Conservation (phyloP, 2,329 filamentous ascomycete genomes). For the Talaromyces piceae region DNA sequence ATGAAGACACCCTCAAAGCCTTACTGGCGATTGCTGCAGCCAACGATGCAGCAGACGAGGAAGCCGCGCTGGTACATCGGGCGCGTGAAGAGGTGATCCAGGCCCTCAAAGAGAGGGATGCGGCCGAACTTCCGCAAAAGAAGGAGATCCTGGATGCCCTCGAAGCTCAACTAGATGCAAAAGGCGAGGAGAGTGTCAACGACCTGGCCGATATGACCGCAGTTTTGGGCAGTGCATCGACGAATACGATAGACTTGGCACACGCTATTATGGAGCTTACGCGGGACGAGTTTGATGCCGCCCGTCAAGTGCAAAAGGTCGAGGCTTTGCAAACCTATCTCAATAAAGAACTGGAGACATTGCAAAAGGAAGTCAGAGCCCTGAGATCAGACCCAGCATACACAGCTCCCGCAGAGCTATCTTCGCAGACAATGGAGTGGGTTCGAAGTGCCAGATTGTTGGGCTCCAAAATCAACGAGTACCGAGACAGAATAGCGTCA, state of each 20-base stretch:
- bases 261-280: slow-evolving; percentile 51
- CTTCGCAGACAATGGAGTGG: slow-evolving; percentile 66
- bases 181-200: slow-evolving; percentile 51
- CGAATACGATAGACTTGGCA: slow-evolving; percentile 45
- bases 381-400: slow-evolving; percentile 36
- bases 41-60: slow-evolving; percentile 61
- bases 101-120: slow-evolving; percentile 24
- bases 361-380: slow-evolving; percentile 23
- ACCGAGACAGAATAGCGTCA: slow-evolving; percentile 48
- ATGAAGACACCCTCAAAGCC: slow-evolving; percentile 69
- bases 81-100: slow-evolving; percentile 30
- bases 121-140: slow-evolving; percentile 24
- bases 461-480: slow-evolving; percentile 59
- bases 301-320: slow-evolving; percentile 52
- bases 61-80: slow-evolving; percentile 27
- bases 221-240: slow-evolving; percentile 44
- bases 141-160: slow-evolving; percentile 46
- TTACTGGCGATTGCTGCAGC: slow-evolving; percentile 65
- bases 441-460: slow-evolving; percentile 63
- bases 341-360: slow-evolving; percentile 40
- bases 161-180: slow-evolving; percentile 45
- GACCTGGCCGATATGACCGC: slow-evolving; percentile 50
- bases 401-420: slow-evolving; percentile 51
- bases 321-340: slow-evolving; percentile 52
- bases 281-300: slow-evolving; percentile 42